These are phyloP conservation scores for Dioscorea dumetorum DNA, from an alignment of 106 monocot species.

Conservation along the genomic window DNA sequence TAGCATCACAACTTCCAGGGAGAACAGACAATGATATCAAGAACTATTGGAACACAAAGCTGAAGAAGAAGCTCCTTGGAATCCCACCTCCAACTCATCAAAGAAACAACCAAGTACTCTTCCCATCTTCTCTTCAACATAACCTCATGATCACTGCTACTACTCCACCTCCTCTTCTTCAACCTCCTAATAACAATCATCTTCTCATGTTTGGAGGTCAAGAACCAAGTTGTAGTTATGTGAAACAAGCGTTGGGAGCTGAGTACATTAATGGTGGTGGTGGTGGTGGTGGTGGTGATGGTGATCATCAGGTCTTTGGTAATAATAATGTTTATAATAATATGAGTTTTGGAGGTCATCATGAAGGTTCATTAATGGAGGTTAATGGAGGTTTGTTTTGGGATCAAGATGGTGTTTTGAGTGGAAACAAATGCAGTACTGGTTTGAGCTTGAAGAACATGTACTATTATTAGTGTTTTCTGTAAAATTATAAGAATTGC, in stretches of 20 bases:
- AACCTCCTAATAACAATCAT: neutral
- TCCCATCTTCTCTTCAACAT: slow-evolving; percentile 1
- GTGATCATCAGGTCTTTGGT: no score
- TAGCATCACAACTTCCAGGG: slow-evolving; percentile 52
- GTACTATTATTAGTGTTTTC: no score
- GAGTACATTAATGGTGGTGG: neutral
- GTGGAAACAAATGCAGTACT: no score
- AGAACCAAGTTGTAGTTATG: slow-evolving; percentile 8
- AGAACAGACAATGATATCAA: slow-evolving; percentile 78
- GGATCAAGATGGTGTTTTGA: no score
- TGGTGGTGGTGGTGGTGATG: no score
- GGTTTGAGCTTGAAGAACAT: no score
- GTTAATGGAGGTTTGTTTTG: no score
- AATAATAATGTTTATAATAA: no score
- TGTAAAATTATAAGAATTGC: no score
- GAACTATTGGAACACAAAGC: slow-evolving; percentile 74
- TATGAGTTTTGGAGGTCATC: no score
- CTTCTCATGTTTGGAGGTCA: slow-evolving; percentile 1
- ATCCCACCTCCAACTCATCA: slow-evolving; percentile 3
- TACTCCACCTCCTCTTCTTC: neutral
- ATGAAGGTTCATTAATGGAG: no score
- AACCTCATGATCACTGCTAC: neutral
- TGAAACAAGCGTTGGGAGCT: neutral
- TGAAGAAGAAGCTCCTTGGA: slow-evolving; percentile 45
- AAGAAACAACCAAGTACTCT: slow-evolving; percentile 1